Percentiles rank a stretch among this genome's conserved stretches.
phyloP scores from a whole-genome alignment of 2,329 filamentous ascomycete genomes.

The Calonectria pteridis region DNA sequence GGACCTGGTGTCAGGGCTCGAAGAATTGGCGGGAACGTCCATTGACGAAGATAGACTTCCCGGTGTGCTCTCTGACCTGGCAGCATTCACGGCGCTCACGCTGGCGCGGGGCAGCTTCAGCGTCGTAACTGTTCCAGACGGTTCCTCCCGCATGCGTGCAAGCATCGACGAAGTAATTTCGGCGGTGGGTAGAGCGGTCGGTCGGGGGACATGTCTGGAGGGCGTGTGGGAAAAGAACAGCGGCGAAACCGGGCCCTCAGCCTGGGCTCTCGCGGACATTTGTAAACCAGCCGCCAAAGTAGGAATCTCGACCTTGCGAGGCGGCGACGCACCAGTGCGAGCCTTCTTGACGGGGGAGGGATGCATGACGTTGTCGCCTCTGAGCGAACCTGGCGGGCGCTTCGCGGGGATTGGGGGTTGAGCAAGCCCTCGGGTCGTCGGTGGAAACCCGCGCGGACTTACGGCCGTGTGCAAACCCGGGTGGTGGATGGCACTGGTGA shows the following conservation, averaged over 20 bases:
- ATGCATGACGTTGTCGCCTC: constrained; percentile 48
- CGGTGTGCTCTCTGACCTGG: constrained; percentile 63
- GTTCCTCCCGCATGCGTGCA: constrained; percentile 58
- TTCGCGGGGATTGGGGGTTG: constrained; percentile 40
- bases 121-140: constrained; percentile 62
- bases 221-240: constrained; percentile 65
- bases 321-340: constrained; percentile 60
- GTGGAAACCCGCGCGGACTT: constrained; percentile 33
- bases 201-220: constrained; percentile 52
- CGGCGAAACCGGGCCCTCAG: constrained; percentile 60
- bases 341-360: constrained; percentile 60
- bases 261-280: constrained; percentile 41
- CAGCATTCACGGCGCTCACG: constrained; percentile 61
- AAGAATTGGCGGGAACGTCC: constrained; percentile 63
- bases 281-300: constrained; percentile 38
- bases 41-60: constrained; percentile 67
- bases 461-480: constrained; percentile 35
- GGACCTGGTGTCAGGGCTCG: constrained; percentile 64
- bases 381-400: constrained; percentile 39
- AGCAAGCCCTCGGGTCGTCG: constrained; percentile 30
- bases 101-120: constrained; percentile 68
- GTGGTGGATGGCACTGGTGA: constrained; percentile 36
- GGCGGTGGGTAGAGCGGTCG: constrained; percentile 52
- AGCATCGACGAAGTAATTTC: constrained; percentile 63
- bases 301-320: constrained; percentile 59